phyloP scores from a whole-genome alignment of 2,329 filamentous ascomycete genomes.

The Venturia pyrina region DNA sequence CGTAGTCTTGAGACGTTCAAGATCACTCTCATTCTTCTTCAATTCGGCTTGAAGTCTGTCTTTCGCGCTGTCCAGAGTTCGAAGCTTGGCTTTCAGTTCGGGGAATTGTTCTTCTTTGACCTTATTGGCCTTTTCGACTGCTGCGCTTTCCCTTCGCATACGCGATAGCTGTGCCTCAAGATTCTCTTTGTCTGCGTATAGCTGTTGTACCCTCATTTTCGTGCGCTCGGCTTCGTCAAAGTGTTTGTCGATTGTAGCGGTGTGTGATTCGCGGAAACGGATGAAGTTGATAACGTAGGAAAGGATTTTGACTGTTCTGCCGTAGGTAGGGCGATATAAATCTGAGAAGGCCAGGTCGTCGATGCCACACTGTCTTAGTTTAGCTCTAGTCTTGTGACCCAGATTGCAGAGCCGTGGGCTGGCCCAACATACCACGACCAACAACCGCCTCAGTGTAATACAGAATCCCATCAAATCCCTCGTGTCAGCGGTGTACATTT shows the following conservation, averaged over 20 bases:
- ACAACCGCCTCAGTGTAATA: conserved; percentile 65
- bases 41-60: conserved; percentile 73
- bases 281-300: conserved; percentile 99
- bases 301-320: conserved; percentile 87
- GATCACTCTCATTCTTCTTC: conserved; percentile 73
- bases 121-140: conserved; percentile 69
- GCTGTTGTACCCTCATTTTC: conserved; percentile 75
- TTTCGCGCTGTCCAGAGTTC: conserved; percentile 73
- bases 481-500: conserved; percentile 71
- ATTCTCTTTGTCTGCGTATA: conserved; percentile 79
- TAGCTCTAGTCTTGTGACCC: not conserved
- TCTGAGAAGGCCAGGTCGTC: conserved; percentile 91
- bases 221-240: conserved; percentile 84
- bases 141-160: conserved; percentile 67
- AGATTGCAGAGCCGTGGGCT: not conserved
- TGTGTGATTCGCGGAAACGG: conserved; percentile 89
- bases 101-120: conserved; percentile 82
- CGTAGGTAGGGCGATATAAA: conserved; percentile 80
- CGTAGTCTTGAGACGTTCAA: conserved; percentile 60
- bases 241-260: conserved; percentile 78
- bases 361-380: conserved; percentile 61
- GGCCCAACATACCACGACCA: conserved; percentile 47
- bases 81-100: conserved; percentile 69
- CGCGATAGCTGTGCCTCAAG: conserved; percentile 72
- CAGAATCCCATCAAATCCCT: conserved; percentile 96